phyloP scores from a whole-genome alignment of 179 eudicot genomes.

The Silene noctiflora region DNA sequence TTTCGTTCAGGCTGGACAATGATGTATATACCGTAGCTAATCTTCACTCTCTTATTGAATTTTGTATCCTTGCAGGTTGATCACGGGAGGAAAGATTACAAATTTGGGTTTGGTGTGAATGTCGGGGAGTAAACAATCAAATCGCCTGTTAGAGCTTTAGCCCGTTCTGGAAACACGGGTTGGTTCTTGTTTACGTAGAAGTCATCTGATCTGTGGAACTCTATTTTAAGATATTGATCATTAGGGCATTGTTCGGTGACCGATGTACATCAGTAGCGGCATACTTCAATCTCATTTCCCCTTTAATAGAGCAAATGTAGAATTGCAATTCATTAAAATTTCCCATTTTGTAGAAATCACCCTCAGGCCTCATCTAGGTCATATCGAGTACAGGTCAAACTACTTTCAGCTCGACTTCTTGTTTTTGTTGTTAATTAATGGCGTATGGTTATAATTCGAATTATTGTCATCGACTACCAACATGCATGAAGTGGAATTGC shows the following conservation, averaged over 20 bases:
- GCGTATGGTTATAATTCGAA: no score
- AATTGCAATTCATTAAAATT: constrained; percentile 3
- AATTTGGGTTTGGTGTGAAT: constrained; percentile 81
- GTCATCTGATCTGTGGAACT: background rate
- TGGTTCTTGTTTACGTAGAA: constrained; percentile 7
- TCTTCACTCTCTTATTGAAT: background rate
- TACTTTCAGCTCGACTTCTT: no score
- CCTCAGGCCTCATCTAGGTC: no score
- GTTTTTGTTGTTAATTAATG: no score
- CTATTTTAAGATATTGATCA: constrained; percentile 18
- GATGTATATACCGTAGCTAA: background rate
- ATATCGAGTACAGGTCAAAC: no score
- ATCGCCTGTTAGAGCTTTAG: background rate
- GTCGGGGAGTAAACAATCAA: constrained; percentile 64
- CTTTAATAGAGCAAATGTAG: constrained; percentile 16
- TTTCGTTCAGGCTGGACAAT: no score
- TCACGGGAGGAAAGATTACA: constrained; percentile 85
- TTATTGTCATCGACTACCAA: no score
- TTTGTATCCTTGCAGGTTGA: constrained; percentile 51
- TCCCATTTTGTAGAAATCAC: no score
- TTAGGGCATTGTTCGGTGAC: constrained; percentile 21
- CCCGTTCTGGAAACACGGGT: constrained; percentile 18
- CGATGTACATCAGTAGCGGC: constrained; percentile 9
- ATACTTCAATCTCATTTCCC: background rate
- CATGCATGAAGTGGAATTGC: no score